These are phyloP conservation scores for Zymoseptoria pseudotritici DNA, from an alignment of 2,329 filamentous ascomycete species.

Conservation along the genomic window DNA sequence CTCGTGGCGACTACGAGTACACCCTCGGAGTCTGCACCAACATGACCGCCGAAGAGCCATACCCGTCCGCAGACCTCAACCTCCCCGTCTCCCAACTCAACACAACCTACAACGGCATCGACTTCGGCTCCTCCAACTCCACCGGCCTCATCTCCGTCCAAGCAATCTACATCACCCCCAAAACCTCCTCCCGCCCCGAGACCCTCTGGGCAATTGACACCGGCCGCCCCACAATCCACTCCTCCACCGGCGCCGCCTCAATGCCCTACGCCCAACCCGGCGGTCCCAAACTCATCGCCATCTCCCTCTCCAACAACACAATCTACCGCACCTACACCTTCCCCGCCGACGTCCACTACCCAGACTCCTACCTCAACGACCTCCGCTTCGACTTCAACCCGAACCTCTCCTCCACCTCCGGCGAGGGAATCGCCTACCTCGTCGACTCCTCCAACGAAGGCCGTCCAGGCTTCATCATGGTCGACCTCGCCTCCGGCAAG, in stretches of 20 bases:
- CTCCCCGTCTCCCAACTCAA: conserved; percentile 31
- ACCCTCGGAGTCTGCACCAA: conserved; percentile 44
- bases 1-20: conserved; percentile 40
- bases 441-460: conserved; percentile 42
- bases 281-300: conserved; percentile 40
- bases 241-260: conserved; percentile 29
- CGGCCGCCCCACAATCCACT: conserved; percentile 37
- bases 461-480: conserved; percentile 41
- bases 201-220: conserved; percentile 43
- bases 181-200: conserved; percentile 30
- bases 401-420: conserved; percentile 31
- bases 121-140: conserved; percentile 39
- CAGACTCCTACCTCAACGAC: conserved; percentile 43
- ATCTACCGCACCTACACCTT: conserved; percentile 38
- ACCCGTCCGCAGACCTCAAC: conserved; percentile 37
- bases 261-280: conserved; percentile 41
- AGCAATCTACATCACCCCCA: conserved; percentile 39
- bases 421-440: conserved; percentile 39
- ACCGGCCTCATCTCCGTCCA: conserved; percentile 39
- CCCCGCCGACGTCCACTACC: conserved; percentile 36
- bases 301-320: conserved; percentile 36
- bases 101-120: conserved; percentile 34
- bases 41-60: conserved; percentile 41
- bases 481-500: conserved; percentile 37
- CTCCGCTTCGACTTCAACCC: conserved; percentile 41